Evolutionary conservation across 192 early-diverging fungal genomes (phyloP), one percentile per base, ranked within the genome.

Genomic region (Piromyces sp.): DNA sequence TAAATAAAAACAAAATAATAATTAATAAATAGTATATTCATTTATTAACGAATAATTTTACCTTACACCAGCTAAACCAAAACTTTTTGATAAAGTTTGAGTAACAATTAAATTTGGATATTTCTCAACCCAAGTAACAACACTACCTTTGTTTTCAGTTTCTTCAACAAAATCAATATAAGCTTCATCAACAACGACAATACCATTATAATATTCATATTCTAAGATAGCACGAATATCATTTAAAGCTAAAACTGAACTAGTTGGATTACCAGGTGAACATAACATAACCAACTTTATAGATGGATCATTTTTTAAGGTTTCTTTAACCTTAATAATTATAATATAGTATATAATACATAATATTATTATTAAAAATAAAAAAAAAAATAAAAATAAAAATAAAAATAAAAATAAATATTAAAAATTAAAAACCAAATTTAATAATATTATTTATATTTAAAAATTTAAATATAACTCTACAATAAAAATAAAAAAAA

Each of bases 121-220:
- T 36, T 93, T 85, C n/a, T 84, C 82, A 29, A 95, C 92, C 93
- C 95, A 95, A 37, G 84, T 83, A 5, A 93, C 94, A 11, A 93
- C 92, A 17, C 93, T 92, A n/a, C 89, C 90, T 29, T 92, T 90
- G 30, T 88, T 87, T 42, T 78, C 83, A 14, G 86, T 87, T 17
- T 87, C 79, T 30, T 91, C 89, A 81, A 93, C 90, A 89, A 99
- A 99, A 86, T 99, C 98, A 30, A 98, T 92, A 85, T 99, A 98
- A 5, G 98, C 98, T 86, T 99, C 98, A 88, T 99, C 98, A 2
- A 99, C 93, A 16, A 94, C 94, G 5, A 99, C 96, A n/a, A 99
- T 83, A 6, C 97, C 97, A n/a, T 88, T 89, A 85, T 89, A 96
- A 13, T 88, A 88, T 40, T 88, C 86, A 84, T 89, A 88, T 29